Evolutionary conservation across 2,329 filamentous ascomycete genomes (phyloP).

Genomic region (Fusarium ramigenum): DNA sequence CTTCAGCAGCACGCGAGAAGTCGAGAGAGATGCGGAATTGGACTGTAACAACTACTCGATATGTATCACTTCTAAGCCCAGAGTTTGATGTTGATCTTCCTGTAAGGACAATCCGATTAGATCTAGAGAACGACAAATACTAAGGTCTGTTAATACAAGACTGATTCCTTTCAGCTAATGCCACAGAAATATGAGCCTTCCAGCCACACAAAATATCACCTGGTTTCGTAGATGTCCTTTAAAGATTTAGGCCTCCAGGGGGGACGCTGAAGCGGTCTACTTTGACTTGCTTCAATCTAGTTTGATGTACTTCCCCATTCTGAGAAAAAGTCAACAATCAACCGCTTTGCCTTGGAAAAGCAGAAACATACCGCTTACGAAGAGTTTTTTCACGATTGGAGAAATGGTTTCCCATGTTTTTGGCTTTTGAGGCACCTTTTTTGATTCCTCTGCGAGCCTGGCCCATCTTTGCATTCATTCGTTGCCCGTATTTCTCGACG

Average conservation of each 20-base stretch:
- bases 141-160: neutral
- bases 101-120: neutral
- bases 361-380: neutral
- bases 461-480: neutral
- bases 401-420: neutral
- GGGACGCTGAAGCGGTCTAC: neutral
- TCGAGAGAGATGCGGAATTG: neutral
- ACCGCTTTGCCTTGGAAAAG: neutral
- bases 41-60: neutral
- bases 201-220: neutral
- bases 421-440: neutral
- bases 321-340: neutral
- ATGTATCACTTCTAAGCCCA: too few relatives aligned
- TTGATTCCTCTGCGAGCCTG: neutral
- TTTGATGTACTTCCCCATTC: neutral
- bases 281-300: neutral
- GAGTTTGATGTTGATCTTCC: neutral
- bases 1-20: neutral
- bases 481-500: neutral
- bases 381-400: neutral
- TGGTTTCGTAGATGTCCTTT: too few relatives aligned
- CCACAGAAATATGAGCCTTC: neutral
- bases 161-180: neutral
- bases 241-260: too few relatives aligned
- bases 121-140: neutral